Evolutionary conservation across 108 stramenopile genomes (phyloP).

Genomic region (Cylindrotheca fusiformis): DNA sequence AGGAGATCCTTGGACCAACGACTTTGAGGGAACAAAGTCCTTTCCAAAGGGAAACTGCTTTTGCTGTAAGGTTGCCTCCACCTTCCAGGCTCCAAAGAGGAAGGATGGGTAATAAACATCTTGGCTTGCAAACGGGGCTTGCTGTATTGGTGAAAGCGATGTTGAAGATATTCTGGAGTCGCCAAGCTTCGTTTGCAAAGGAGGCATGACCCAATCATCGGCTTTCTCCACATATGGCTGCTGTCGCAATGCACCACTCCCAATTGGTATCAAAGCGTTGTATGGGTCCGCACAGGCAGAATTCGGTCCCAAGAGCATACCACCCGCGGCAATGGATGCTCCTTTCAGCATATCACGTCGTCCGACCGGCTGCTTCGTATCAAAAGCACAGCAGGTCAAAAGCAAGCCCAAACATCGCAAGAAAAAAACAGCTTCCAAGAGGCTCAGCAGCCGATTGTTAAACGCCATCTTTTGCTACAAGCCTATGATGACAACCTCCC

Average conservation of each 20-base stretch:
- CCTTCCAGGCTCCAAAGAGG: conserved; percentile 49
- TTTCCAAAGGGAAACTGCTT: conserved; percentile 50
- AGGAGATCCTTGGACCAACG: conserved; percentile 47
- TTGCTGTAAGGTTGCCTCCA: conserved; percentile 33
- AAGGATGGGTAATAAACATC: conserved; percentile 46
- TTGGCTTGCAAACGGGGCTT: conserved; percentile 28
- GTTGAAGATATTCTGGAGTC: conserved; percentile 15
- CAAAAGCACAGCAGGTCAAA: too few species aligned
- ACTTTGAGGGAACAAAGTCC: conserved; percentile 32
- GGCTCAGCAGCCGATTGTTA: too few species aligned
- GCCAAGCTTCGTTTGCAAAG: conserved; percentile 18
- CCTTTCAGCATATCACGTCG: too few species aligned
- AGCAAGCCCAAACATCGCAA: too few species aligned
- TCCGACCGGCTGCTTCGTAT: too few species aligned
- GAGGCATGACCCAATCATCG: conserved; percentile 9
- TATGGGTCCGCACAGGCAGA: conserved; percentile 17
- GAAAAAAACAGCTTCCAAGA: too few species aligned
- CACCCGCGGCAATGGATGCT: too few species aligned
- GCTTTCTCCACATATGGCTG: conserved; percentile 3
- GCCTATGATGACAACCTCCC: too few species aligned
- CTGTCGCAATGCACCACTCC: conserved; percentile 17
- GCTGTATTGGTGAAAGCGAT: conserved; percentile 30
- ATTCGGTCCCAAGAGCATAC: not conserved
- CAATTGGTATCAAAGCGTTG: conserved; percentile 21
- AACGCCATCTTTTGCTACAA: too few species aligned